A percentile compares a stretch with the other conserved stretches of the same genome.
Conservation (phyloP, 73 alveolate genomes). For the Tetrahymena borealis region DNA sequence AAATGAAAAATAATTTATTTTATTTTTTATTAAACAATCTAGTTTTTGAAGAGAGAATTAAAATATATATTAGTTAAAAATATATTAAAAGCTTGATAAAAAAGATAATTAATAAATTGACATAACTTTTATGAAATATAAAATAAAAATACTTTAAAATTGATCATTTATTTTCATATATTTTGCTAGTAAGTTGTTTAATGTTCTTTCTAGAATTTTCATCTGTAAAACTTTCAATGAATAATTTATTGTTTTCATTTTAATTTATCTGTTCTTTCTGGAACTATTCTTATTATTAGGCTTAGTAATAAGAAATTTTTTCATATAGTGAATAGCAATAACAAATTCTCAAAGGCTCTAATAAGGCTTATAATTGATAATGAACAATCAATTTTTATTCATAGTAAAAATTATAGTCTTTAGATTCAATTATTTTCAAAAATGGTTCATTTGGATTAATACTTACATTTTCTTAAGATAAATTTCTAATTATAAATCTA, state of each 20-base stretch:
- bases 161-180: not conserved
- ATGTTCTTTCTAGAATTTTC: not conserved
- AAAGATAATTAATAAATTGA: too few species aligned
- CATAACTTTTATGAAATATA: too few species aligned
- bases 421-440: not conserved
- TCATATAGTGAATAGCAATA: not conserved
- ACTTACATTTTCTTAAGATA: not conserved
- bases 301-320: not conserved
- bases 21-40: too few species aligned
- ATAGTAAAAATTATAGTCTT: not conserved
- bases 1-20: too few species aligned
- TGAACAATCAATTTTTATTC: not conserved
- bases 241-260: not conserved
- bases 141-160: too few species aligned
- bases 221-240: not conserved
- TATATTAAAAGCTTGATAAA: too few species aligned
- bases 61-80: too few species aligned
- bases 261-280: too few species aligned
- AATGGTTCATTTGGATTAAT: not conserved
- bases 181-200: not conserved
- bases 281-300: not conserved
- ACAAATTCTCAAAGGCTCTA: too few species aligned
- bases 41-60: too few species aligned
- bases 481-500: not conserved
- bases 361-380: not conserved